Base-by-base conservation (phyloP, 1,139 yeast genomes). In the Geotrichum europaeum region DNA sequence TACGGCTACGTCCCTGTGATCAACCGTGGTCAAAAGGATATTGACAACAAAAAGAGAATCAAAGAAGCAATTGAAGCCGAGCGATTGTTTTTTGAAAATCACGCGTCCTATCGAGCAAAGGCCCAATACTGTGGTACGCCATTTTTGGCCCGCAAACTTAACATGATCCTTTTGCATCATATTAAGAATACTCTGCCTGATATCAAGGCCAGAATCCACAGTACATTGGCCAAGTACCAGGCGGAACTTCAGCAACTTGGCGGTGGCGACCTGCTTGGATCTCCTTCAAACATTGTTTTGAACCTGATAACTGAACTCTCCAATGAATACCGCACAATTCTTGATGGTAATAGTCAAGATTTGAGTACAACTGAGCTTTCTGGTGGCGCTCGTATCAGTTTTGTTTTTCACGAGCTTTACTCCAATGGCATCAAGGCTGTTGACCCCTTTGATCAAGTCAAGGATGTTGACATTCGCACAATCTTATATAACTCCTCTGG, bases 321-420 rank as follows among this genome's bases (percentile, higher is more conserved):
- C 68, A 91, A 90, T 72, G 99, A 94, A 73, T 94, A 91, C 76
- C 86, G 85, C 66, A 95, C 96, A 15, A 89, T 94, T 59, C 79
- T 94, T 68, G 96, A 90, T 71, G 99, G 99, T 77, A 96, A 90
- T 74, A 86, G 96, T 20, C 90, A 85, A 72, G 92, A 70, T 83
- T 94, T 54, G 88, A 86, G 91, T 84, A 72, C 70, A 77, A 87
- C 88, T 73, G 97, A 91, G 75, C 81, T 91, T 68, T 86, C 92
- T 66, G 97, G 97, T 75, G 99, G 99, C 75, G 99, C 99, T 1
- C 89, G 99, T 81, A 89, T 94, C 67, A 87, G 96, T 40, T 95
- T 92, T 80, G 99, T 94, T 34, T 94, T 94, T 80, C 99, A 94
- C 73, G 99, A 94, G 77, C 88, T 94, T 63, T 94, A 86, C 79